Evolutionary conservation across 768 basidiomycete genomes (phyloP).

Genomic region (Amanita exitialis): DNA sequence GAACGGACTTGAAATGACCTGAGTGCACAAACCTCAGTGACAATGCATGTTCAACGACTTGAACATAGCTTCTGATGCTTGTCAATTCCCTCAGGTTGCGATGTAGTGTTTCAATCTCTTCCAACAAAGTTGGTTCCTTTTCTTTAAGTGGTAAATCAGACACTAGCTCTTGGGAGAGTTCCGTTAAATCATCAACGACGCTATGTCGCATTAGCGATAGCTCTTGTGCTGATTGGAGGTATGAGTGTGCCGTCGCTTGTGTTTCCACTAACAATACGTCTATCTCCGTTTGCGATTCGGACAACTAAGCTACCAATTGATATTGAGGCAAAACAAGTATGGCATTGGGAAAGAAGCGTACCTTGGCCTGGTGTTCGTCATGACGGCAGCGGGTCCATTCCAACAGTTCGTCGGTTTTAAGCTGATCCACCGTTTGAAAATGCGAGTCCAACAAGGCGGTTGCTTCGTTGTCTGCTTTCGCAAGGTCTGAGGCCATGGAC

Average conservation of each 20-base stretch:
- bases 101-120: slow-evolving; percentile 76
- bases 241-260: slow-evolving; percentile 31
- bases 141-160: slow-evolving; percentile 42
- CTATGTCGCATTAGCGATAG: slow-evolving; percentile 69
- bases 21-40: slow-evolving; percentile 49
- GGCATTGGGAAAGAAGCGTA: slow-evolving; percentile 23
- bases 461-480: slow-evolving; percentile 24
- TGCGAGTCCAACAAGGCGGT: slow-evolving; percentile 31
- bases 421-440: slow-evolving; percentile 39
- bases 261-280: slow-evolving; percentile 38
- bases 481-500: slow-evolving; percentile 13
- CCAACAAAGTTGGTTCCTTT: slow-evolving; percentile 55
- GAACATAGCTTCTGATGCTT: slow-evolving; percentile 66
- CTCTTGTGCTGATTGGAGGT: slow-evolving; percentile 59
- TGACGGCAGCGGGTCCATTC: slow-evolving; percentile 28
- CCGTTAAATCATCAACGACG: slow-evolving; percentile 67
- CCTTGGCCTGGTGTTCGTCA: slow-evolving; percentile 31
- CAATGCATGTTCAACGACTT: slow-evolving; percentile 61
- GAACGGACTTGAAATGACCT: neutral
- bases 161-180: slow-evolving; percentile 54
- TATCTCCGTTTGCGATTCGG: slow-evolving; percentile 38
- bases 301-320: slow-evolving; percentile 46
- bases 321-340: slow-evolving; percentile 17
- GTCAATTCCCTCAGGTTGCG: slow-evolving; percentile 68
- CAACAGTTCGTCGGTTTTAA: slow-evolving; percentile 39